Percentiles rank a stretch among this genome's conserved stretches.
Evolutionary conservation across 1,139 yeast species (phyloP).

Genomic region (Debaryomyces sp.): DNA sequence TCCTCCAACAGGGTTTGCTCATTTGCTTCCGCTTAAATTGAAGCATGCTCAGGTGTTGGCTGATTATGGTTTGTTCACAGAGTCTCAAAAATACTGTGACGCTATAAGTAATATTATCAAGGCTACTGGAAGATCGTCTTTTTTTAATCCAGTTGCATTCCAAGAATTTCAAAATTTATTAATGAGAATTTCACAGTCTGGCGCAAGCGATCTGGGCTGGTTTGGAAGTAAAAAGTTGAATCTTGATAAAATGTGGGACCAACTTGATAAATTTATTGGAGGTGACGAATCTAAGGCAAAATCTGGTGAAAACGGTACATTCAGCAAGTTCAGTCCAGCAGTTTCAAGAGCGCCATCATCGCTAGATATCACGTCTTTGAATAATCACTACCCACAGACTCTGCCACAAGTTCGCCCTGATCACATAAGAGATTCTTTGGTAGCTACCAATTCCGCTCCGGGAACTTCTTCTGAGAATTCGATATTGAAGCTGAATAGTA

Average conservation of each 20-base stretch:
- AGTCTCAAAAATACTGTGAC: conserved; percentile 66
- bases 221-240: conserved; percentile 71
- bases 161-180: conserved; percentile 42
- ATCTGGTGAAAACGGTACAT: conserved; percentile 55
- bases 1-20: conserved; percentile 48
- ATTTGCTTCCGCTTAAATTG: conserved; percentile 57
- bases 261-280: conserved; percentile 85
- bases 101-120: conserved; percentile 48
- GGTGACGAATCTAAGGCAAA: conserved; percentile 66
- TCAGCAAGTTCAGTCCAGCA: conserved; percentile 73
- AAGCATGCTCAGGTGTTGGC: conserved; percentile 65
- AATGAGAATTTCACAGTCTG: conserved; percentile 49
- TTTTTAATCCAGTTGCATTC: conserved; percentile 35
- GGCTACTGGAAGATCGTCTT: conserved; percentile 40
- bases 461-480: conserved; percentile 10
- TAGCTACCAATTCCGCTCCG: conserved; percentile 10
- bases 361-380: conserved; percentile 38
- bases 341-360: conserved; percentile 57
- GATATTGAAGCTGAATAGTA: conserved; percentile 1
- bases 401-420: conserved; percentile 13
- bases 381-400: conserved; percentile 5
- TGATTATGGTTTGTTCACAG: conserved; percentile 59
- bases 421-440: conserved; percentile 1
- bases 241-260: conserved; percentile 86
- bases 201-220: conserved; percentile 54